Percentiles rank a stretch among this genome's conserved stretches.
Evolutionary conservation across 495 filamentous ascomycete genomes (phyloP).

Genomic region (Penicillium flavigenum): DNA sequence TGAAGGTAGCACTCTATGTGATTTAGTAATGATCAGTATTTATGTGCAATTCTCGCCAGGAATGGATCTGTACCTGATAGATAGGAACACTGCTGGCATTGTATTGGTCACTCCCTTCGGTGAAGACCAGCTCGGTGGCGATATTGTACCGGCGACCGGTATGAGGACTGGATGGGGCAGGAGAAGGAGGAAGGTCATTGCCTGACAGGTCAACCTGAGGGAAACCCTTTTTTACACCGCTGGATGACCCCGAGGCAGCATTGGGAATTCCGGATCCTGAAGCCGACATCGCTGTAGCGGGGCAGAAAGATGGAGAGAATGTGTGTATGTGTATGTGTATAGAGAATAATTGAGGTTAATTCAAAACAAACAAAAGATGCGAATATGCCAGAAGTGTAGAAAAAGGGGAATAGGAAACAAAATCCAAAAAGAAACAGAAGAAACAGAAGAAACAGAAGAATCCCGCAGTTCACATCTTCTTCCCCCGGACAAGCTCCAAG

Average conservation of each 20-base stretch:
- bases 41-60: background rate
- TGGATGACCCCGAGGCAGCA: conserved; percentile 28
- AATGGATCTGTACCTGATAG: conserved; percentile 64
- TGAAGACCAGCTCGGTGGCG: conserved; percentile 94
- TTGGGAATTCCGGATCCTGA: conserved; percentile 38
- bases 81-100: conserved; percentile 93
- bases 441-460: background rate
- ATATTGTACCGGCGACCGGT: conserved; percentile 84
- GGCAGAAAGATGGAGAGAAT: conserved; percentile 19
- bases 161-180: conserved; percentile 86
- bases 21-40: conserved; percentile 16
- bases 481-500: conserved; percentile 21
- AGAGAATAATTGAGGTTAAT: background rate
- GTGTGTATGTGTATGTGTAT: background rate
- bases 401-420: conserved; percentile 10
- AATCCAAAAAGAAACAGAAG: conserved; percentile 14
- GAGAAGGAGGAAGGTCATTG: conserved; percentile 89
- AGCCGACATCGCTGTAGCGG: conserved; percentile 50
- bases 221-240: conserved; percentile 64
- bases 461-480: background rate
- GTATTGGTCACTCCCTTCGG: conserved; percentile 93
- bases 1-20: conserved; percentile 89
- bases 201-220: conserved; percentile 79
- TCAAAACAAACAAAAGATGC: conserved; percentile 5
- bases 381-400: background rate